These are phyloP conservation scores for Trametes versicolor DNA, from an alignment of 1,284 basidiomycete genomes.

Conservation along the genomic window DNA sequence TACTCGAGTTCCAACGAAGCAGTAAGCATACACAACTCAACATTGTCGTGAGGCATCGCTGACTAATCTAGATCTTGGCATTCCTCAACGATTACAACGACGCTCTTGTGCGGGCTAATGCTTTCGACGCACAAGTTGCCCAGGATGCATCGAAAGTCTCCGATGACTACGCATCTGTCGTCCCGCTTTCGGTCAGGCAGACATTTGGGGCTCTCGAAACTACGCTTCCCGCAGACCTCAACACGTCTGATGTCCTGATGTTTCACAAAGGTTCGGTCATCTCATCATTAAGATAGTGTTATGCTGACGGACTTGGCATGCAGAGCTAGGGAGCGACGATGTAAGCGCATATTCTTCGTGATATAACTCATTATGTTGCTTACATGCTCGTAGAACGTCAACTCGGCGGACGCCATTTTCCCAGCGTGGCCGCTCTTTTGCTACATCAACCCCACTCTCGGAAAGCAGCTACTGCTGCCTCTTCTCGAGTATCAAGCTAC, in stretches of 20 bases:
- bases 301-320: neutral
- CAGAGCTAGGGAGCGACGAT: constrained; percentile 75
- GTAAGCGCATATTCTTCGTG: constrained; percentile 48
- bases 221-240: constrained; percentile 65
- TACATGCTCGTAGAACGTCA: constrained; percentile 59
- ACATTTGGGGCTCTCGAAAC: constrained; percentile 69
- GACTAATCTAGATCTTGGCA: constrained; percentile 55
- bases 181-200: constrained; percentile 68
- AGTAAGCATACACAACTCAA: constrained; percentile 46
- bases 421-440: constrained; percentile 72
- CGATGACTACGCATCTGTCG: constrained; percentile 63
- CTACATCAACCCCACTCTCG: constrained; percentile 69
- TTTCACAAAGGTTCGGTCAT: constrained; percentile 69
- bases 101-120: constrained; percentile 58
- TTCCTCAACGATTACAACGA: constrained; percentile 63
- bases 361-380: constrained; percentile 2
- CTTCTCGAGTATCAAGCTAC: constrained; percentile 72
- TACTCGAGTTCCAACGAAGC: constrained; percentile 53
- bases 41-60: neutral
- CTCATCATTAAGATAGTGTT: neutral
- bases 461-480: constrained; percentile 68
- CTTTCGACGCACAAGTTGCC: constrained; percentile 64
- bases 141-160: constrained; percentile 64
- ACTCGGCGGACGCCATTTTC: constrained; percentile 81
- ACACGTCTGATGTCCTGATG: constrained; percentile 64